phyloP scores from a whole-genome alignment of 768 basidiomycete species.

The Mycena filopes region DNA sequence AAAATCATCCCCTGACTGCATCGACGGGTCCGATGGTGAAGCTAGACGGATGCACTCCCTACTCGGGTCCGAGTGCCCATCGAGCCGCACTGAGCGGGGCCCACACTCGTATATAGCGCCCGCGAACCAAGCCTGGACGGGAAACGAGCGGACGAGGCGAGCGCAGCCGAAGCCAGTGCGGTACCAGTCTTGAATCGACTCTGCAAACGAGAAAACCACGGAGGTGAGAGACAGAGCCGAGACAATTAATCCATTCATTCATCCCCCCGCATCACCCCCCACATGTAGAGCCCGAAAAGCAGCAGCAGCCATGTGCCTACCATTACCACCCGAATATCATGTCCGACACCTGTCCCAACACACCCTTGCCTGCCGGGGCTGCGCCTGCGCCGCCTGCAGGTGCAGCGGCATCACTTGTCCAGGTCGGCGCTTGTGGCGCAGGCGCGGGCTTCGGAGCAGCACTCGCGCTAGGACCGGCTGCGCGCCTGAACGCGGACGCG shows the following conservation, averaged over 20 bases:
- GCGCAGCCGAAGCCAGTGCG: too few relatives aligned
- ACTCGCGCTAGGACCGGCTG: conserved; percentile 37
- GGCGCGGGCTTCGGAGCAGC: conserved; percentile 28
- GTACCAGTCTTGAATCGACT: too few relatives aligned
- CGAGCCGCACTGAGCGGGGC: too few relatives aligned
- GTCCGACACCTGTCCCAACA: conserved; percentile 82
- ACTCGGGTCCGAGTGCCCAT: too few relatives aligned
- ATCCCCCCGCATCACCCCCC: background rate
- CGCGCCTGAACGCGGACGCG: conserved; percentile 73
- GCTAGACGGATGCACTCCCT: too few relatives aligned
- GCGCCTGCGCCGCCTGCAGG: background rate
- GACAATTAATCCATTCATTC: background rate
- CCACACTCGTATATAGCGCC: too few relatives aligned
- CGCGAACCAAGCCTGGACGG: too few relatives aligned
- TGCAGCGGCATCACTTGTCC: background rate
- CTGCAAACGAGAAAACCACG: conserved; percentile 15
- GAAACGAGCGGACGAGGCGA: too few relatives aligned
- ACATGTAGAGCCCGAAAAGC: background rate
- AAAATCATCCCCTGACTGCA: too few relatives aligned
- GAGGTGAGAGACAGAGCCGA: background rate
- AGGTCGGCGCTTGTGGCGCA: conserved; percentile 33
- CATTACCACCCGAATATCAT: conserved; percentile 83
- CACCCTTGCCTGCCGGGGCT: conserved; percentile 56
- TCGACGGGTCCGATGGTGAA: too few relatives aligned
- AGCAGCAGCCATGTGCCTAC: background rate